Percentiles rank a stretch among this genome's conserved stretches.
Conservation (phyloP, 2,329 filamentous ascomycete genomes). For the Capronia americana region DNA sequence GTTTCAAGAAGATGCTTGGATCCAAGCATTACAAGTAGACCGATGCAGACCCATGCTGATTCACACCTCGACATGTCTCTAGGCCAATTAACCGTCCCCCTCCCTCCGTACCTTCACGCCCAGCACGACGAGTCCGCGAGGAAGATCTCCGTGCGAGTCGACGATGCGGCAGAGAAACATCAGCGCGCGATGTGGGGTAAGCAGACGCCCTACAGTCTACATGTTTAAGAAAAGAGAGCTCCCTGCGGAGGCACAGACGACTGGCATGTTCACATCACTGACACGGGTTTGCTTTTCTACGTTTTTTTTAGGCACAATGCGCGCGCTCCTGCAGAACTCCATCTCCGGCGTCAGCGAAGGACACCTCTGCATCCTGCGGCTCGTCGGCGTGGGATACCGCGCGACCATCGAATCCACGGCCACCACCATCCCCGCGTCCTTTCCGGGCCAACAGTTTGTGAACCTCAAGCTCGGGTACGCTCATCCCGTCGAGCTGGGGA, state of each 20-base stretch:
- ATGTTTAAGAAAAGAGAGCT: not conserved
- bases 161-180: constrained; percentile 70
- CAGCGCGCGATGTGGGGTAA: constrained; percentile 97
- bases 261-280: not conserved
- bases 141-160: constrained; percentile 72
- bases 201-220: constrained; percentile 36
- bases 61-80: constrained; percentile 28
- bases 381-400: constrained; percentile 95
- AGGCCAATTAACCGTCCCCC: constrained; percentile 76
- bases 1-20: too few species aligned
- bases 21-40: too few species aligned
- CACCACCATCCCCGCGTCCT: constrained; percentile 67
- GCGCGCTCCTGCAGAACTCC: constrained; percentile 87
- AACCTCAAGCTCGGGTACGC: constrained; percentile 96
- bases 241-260: too few species aligned
- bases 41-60: too few species aligned
- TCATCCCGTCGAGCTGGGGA: constrained; percentile 87
- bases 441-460: constrained; percentile 84
- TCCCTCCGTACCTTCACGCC: constrained; percentile 80
- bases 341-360: constrained; percentile 95
- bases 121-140: constrained; percentile 68
- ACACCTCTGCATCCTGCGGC: constrained; percentile 87
- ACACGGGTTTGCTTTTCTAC: not conserved
- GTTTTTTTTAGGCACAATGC: constrained; percentile 75
- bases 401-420: constrained; percentile 81